Evolutionary conservation across 257 asterid species (phyloP), one percentile per base, ranked within the genome.

Genomic region (Solanum virginianum): DNA sequence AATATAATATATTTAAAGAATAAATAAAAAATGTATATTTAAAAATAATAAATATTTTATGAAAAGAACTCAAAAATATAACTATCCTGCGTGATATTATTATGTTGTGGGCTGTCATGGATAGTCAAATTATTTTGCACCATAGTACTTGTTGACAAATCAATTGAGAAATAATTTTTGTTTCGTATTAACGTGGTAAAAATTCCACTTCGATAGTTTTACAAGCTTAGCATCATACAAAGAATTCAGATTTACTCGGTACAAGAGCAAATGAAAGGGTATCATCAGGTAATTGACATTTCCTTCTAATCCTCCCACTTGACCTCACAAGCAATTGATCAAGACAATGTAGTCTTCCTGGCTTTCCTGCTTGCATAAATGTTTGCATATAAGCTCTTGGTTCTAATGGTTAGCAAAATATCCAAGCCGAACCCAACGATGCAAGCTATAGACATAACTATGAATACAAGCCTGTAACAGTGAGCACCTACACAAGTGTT

Each of bases 401-500:
- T 90, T 66, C 91, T 86, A 39, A 89, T 59, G 1, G 91, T 53
- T 18, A 90, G 47, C 14, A 84, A 18, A 32, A 90, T 83, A 83
- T 90, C 92, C 18, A 90, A 54, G 17, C 88, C 87, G 57, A 88
- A 90, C 39, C 92, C 92, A 59, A 90, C 86, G 32, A 88, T 32
- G 55, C 91, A 88, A 29, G 85, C 92, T 53, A 88, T 81, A 14
- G 92, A 87, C 92, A 90, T 90, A 17, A 90, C 89, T 41, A 90
- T 86, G 55, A 88, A 90, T 56, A 90, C 92, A 32, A 90, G 87
- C 87, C 91, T 66, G 83, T 88, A 90, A 80, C 92, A 90, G 24
- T 90, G 91, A 15, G 91, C 85, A 11, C 92, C 92, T 2, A 81
- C 16, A 56, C 92, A 90, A 1, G 90, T 88, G 24, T 88, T 90